Evolutionary conservation across 768 basidiomycete genomes (phyloP), one percentile per base, ranked within the genome.

Genomic region (Termitomyces sp.): DNA sequence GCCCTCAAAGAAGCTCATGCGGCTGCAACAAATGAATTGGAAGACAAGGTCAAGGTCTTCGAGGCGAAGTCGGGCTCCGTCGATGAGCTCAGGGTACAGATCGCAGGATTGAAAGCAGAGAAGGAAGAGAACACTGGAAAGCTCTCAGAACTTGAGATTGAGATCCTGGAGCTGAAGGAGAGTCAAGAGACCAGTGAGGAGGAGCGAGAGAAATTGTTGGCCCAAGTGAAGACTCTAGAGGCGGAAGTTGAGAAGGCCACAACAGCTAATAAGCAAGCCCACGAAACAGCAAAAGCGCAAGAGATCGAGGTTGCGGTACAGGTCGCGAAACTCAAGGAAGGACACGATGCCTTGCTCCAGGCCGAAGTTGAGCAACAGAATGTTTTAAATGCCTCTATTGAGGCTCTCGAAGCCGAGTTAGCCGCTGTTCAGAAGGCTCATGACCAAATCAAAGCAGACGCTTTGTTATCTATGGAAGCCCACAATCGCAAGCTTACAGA

Each of bases 111-210:
- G 58, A 83, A 81, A 67, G 67, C 66, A 12, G 86, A 89, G 69
- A 86, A 83, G 64, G 88, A 87, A 63, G 89, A 91, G 56, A 83
- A 73, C 42, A 80, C 84, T 9, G 75, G 72, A 64, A 90, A 85
- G 69, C 73, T 92, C 4, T 89, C 88, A 0, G 91, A 94, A 63
- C 75, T 91, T 26, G 91, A 94, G 72, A 73, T 94, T 50, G 89
- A 93, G 66, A 78, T 91, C 42, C 69, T 92, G 56, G 91, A 93
- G 70, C 64, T 86, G 58, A 89, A 79, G 68, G 91, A 94, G 66
- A 74, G 74, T 42, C 81, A 82, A 59, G 91, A 92, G 62, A 69
- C 69, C 19, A 72, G 78, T 6, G 84, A 87, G 63, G 89, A 90
- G 54, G 78, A 78, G 31, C 81, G 78, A 50, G 73, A 71, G 46